phyloP scores from a whole-genome alignment of 1,284 basidiomycete genomes.

The Schizophyllum commune region DNA sequence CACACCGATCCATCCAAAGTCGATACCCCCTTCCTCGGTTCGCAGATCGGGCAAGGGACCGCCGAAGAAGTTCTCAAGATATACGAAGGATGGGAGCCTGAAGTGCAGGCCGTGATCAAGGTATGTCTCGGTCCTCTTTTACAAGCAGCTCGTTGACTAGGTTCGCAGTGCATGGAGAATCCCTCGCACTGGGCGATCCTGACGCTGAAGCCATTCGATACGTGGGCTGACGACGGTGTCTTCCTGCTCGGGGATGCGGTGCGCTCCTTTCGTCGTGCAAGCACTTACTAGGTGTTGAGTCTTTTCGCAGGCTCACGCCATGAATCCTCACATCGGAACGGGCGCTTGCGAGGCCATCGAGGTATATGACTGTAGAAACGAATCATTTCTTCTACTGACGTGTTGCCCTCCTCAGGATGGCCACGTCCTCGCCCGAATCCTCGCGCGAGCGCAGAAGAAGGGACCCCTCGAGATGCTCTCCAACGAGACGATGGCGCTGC shows the following conservation, averaged over 20 bases:
- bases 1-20: conserved; percentile 22
- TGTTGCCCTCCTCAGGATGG: no score
- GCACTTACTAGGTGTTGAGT: no score
- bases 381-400: no score
- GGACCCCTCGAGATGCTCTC: neutral
- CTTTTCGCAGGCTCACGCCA: conserved; percentile 21
- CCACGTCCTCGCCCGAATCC: neutral
- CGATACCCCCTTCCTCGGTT: conserved; percentile 23
- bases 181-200: conserved; percentile 39
- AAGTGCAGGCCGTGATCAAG: conserved; percentile 25
- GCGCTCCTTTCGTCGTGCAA: conserved; percentile 10
- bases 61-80: conserved; percentile 21
- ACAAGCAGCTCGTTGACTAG: neutral
- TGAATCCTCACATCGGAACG: conserved; percentile 31
- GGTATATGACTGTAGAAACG: no score
- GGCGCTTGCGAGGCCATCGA: conserved; percentile 35
- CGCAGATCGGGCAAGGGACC: conserved; percentile 23
- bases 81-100: conserved; percentile 28
- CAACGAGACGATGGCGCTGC: neutral
- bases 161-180: conserved; percentile 26
- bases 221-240: conserved; percentile 28
- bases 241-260: conserved; percentile 42
- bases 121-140: conserved; percentile 15
- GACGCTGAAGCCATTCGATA: conserved; percentile 27
- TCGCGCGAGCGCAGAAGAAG: neutral